Evolutionary conservation across 2,329 filamentous ascomycete genomes (phyloP).

Genomic region (Leptographium galeiforme): DNA sequence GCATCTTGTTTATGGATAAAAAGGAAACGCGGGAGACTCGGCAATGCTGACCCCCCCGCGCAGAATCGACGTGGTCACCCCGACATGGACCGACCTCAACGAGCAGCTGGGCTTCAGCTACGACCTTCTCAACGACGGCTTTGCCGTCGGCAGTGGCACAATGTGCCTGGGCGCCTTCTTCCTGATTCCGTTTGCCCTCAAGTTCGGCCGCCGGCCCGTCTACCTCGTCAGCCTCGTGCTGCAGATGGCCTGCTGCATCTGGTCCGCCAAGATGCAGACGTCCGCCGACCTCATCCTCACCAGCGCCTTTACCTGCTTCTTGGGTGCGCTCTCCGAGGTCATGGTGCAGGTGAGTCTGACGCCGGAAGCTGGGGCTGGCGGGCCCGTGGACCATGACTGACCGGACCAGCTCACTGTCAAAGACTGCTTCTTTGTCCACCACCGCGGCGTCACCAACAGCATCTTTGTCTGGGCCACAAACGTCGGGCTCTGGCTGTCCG

Average conservation of each 20-base stretch:
- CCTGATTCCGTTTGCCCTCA: conserved; percentile 30
- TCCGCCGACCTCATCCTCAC: background rate
- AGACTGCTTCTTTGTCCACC: conserved; percentile 43
- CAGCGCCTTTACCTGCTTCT: conserved; percentile 21
- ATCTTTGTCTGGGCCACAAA: conserved; percentile 30
- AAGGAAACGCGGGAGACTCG: no score
- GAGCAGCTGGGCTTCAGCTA: conserved; percentile 19
- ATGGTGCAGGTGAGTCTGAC: conserved; percentile 25
- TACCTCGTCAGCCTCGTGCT: conserved; percentile 29
- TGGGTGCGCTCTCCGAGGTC: conserved; percentile 30
- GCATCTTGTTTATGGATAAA: no score
- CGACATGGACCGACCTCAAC: background rate
- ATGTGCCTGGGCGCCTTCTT: conserved; percentile 30
- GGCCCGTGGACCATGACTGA: no score
- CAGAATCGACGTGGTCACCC: conserved; percentile 9
- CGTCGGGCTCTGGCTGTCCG: conserved; percentile 23
- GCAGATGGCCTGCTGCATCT: conserved; percentile 28
- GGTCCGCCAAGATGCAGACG: conserved; percentile 17
- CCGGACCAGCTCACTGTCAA: conserved; percentile 24
- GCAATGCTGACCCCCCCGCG: conserved; percentile 15
- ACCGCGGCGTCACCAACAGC: conserved; percentile 36
- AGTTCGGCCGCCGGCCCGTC: conserved; percentile 28
- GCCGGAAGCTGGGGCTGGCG: background rate
- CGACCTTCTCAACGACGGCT: background rate
- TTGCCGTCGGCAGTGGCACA: conserved; percentile 24